A percentile compares a stretch with the other conserved stretches of the same genome.
phyloP scores from a whole-genome alignment of 768 basidiomycete genomes.

The Ramaria sp. region DNA sequence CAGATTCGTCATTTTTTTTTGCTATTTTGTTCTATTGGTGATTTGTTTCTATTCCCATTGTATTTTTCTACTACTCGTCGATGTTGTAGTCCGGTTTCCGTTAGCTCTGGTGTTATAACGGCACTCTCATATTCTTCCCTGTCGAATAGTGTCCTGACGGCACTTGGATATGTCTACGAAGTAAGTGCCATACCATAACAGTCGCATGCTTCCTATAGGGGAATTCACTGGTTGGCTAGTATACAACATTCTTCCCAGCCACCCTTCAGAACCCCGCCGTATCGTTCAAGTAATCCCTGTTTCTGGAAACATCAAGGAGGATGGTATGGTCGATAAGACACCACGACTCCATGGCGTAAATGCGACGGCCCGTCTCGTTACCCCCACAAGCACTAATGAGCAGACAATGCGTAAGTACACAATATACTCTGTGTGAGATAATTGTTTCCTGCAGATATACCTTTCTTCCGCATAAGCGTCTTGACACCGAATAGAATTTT shows the following conservation, averaged over 20 bases:
- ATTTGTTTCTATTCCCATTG: too few relatives aligned
- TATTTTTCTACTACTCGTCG: too few relatives aligned
- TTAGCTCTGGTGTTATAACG: neutral
- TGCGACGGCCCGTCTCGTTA: neutral
- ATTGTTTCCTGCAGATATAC: too few relatives aligned
- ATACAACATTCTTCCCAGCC: constrained; percentile 14
- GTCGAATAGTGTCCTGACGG: constrained; percentile 19
- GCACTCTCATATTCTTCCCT: neutral
- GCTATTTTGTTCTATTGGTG: too few relatives aligned
- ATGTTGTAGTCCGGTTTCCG: too few relatives aligned
- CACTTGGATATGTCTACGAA: constrained; percentile 21
- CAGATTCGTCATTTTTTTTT: too few relatives aligned
- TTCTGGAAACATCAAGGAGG: constrained; percentile 13
- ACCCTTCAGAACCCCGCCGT: constrained; percentile 15
- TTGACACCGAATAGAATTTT: too few relatives aligned
- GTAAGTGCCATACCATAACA: constrained; percentile 11
- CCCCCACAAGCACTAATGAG: too few relatives aligned
- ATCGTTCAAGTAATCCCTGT: constrained; percentile 19
- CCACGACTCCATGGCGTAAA: neutral
- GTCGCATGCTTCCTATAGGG: neutral
- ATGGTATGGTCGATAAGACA: neutral
- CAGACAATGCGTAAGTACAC: too few relatives aligned
- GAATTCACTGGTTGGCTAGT: constrained; percentile 13
- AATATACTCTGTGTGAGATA: too few relatives aligned
- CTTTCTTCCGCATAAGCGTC: too few relatives aligned